These are phyloP conservation scores for Cryptococcus sp. DNA, from an alignment of 1,284 basidiomycete species.

Conservation along the genomic window DNA sequence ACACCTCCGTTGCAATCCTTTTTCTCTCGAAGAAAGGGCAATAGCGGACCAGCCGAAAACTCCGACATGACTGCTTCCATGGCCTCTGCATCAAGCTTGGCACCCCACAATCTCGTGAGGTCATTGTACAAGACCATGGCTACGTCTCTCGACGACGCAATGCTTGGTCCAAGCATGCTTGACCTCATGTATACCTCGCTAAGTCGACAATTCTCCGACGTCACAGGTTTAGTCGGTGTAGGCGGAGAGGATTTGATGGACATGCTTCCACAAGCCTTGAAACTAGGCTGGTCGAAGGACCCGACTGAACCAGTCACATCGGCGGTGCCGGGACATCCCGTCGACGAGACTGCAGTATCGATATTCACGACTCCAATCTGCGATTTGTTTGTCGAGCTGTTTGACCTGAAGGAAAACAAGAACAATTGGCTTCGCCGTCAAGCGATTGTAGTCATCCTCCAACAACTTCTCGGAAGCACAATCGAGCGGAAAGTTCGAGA, in stretches of 20 bases:
- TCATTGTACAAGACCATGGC: conserved; percentile 82
- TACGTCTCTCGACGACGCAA: conserved; percentile 87
- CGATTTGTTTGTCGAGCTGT: conserved; percentile 84
- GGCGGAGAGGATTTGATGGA: conserved; percentile 54
- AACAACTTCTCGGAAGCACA: conserved; percentile 90
- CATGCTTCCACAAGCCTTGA: conserved; percentile 52
- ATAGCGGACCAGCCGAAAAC: conserved; percentile 1
- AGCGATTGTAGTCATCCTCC: conserved; percentile 91
- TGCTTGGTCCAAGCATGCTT: conserved; percentile 87
- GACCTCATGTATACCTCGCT: conserved; percentile 69
- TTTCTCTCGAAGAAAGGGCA: conserved; percentile 59
- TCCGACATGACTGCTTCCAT: conserved; percentile 1
- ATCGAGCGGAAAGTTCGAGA: conserved; percentile 92
- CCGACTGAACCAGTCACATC: background rate
- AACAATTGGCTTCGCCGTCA: conserved; percentile 95
- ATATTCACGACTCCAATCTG: conserved; percentile 90
- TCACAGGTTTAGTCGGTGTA: conserved; percentile 72
- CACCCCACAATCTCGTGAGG: conserved; percentile 65
- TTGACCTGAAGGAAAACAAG: conserved; percentile 90
- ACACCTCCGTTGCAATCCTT: conserved; percentile 78
- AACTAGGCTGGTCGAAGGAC: background rate
- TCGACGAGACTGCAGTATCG: conserved; percentile 78
- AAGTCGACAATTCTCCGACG: conserved; percentile 79
- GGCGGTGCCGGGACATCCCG: conserved; percentile 53
- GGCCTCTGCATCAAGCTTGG: conserved; percentile 50